Conservation (phyloP, 257 asterid genomes). For the Scutellaria barbata region DNA sequence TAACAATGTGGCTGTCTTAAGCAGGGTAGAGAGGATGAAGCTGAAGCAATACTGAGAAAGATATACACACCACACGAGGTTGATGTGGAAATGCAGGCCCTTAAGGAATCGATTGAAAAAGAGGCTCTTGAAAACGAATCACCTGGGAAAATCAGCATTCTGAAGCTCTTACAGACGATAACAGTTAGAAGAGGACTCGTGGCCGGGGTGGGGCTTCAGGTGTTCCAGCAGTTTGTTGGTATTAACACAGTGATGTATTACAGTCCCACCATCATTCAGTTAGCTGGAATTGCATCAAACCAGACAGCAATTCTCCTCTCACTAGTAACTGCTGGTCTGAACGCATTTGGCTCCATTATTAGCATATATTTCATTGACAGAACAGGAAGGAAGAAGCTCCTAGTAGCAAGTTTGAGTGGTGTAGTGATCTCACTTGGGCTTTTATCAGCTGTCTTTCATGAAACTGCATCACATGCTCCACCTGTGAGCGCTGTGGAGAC, state of each 20-base stretch:
- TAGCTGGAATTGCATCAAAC: slow-evolving; percentile 81
- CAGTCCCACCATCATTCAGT: slow-evolving; percentile 84
- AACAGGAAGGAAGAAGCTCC: slow-evolving; percentile 67
- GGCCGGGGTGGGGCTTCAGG: slow-evolving; percentile 79
- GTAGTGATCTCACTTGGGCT: slow-evolving; percentile 46
- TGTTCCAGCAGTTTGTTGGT: slow-evolving; percentile 84
- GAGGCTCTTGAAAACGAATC: slow-evolving; percentile 39
- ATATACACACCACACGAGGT: slow-evolving; percentile 73
- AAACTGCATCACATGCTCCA: slow-evolving; percentile 64
- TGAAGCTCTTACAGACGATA: slow-evolving; percentile 37
- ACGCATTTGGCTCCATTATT: slow-evolving; percentile 63
- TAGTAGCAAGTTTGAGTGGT: slow-evolving; percentile 49
- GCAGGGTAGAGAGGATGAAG: slow-evolving; percentile 67
- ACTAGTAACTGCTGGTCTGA: slow-evolving; percentile 75
- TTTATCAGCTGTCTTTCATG: slow-evolving; percentile 50
- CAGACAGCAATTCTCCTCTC: slow-evolving; percentile 73
- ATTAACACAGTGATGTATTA: slow-evolving; percentile 92
- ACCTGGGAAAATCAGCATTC: slow-evolving; percentile 52
- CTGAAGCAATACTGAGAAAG: slow-evolving; percentile 68
- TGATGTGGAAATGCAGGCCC: slow-evolving; percentile 65
- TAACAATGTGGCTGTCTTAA: slow-evolving; percentile 18
- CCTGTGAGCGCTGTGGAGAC: slow-evolving; percentile 40
- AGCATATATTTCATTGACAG: slow-evolving; percentile 75
- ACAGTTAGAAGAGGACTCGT: slow-evolving; percentile 74
- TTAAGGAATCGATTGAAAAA: slow-evolving; percentile 59